Conservation (phyloP, 495 filamentous ascomycete species). For the Aspergillus funiculosus region DNA sequence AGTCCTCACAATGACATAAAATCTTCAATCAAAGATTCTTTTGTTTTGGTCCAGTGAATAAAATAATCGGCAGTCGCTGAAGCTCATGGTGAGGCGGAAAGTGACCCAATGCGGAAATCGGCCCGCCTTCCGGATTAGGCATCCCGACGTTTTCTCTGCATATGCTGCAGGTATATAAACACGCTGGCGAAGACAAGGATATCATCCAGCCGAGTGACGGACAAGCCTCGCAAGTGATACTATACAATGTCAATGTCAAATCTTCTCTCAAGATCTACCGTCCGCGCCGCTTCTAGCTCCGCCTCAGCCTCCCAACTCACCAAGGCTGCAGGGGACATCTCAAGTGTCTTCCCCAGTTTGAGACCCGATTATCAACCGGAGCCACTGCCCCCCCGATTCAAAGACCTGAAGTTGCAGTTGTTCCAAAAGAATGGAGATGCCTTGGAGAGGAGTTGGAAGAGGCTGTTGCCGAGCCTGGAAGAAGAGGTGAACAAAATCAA, state of each 20-base stretch:
- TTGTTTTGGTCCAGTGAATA: too few species aligned
- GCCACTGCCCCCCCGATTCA: slow-evolving; percentile 67
- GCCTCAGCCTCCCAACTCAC: slow-evolving; percentile 28
- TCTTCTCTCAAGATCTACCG: slow-evolving; percentile 29
- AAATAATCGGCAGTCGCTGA: too few species aligned
- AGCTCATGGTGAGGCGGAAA: too few species aligned
- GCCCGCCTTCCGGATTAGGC: slow-evolving; percentile 13
- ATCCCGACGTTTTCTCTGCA: slow-evolving; percentile 14
- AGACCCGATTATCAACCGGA: slow-evolving; percentile 55
- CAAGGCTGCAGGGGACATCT: slow-evolving; percentile 67
- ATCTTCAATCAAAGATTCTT: too few species aligned
- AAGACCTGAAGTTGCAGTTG: slow-evolving; percentile 63
- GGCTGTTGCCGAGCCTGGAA: slow-evolving; percentile 58
- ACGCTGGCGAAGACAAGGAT: background rate
- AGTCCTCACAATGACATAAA: too few species aligned
- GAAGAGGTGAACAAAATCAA: slow-evolving; percentile 42
- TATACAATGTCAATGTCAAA: slow-evolving; percentile 30
- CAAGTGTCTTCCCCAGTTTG: slow-evolving; percentile 75
- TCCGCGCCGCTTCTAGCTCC: slow-evolving; percentile 34
- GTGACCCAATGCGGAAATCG: slow-evolving; percentile 10
- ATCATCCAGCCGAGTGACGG: background rate
- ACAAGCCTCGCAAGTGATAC: background rate
- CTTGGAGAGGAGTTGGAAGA: slow-evolving; percentile 61
- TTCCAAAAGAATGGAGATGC: slow-evolving; percentile 57
- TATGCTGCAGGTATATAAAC: slow-evolving; percentile 12